These are phyloP conservation scores for Rhododendron kiyosumense DNA, from an alignment of 148 eudicot genomes.

Conservation along the genomic window DNA sequence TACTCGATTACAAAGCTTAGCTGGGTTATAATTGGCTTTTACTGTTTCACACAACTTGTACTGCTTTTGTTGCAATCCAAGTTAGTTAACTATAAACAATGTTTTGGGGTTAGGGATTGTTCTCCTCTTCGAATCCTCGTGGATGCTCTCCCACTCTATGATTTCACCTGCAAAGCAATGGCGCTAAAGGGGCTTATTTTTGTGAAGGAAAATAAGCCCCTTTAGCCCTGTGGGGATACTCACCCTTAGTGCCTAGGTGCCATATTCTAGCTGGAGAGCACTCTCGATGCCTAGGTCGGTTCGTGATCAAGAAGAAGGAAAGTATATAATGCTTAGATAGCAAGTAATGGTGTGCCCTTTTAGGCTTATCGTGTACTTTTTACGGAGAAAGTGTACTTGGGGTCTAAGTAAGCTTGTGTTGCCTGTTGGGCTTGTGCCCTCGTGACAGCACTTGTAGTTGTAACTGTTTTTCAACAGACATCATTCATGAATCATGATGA, in stretches of 20 bases:
- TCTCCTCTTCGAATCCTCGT: background rate
- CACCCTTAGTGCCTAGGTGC: background rate
- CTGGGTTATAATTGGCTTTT: background rate
- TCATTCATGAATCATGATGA: background rate
- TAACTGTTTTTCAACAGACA: background rate
- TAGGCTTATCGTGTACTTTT: background rate
- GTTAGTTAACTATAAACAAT: background rate
- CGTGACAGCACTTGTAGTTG: background rate
- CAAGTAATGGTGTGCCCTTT: background rate
- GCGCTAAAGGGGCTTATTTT: no score
- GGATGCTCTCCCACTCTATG: background rate
- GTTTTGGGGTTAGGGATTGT: background rate
- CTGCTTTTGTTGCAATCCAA: background rate
- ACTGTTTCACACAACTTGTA: background rate
- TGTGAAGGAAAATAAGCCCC: no score
- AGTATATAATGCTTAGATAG: background rate
- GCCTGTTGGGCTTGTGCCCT: background rate
- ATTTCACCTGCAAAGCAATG: background rate
- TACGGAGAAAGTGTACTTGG: background rate
- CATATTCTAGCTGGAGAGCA: background rate
- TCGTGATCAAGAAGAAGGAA: background rate
- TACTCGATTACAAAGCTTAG: background rate
- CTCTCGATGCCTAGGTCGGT: no score
- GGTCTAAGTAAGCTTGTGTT: background rate
- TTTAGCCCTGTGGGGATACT: no score